A percentile compares a stretch with the other conserved stretches of the same genome.
These are phyloP conservation scores for Leccinum ochraceum DNA, from an alignment of 768 basidiomycete species.

Conservation along the genomic window DNA sequence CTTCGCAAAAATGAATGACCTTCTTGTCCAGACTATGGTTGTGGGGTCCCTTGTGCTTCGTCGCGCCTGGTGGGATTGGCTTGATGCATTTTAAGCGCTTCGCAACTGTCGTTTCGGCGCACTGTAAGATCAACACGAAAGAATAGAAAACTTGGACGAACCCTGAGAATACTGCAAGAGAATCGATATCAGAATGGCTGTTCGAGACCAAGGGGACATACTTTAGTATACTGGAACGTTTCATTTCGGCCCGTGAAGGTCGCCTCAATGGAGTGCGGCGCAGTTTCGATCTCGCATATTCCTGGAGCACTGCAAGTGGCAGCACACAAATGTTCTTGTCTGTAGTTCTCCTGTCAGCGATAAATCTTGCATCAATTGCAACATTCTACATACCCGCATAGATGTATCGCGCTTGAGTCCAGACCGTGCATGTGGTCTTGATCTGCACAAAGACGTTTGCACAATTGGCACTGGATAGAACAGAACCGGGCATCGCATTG, in stretches of 20 bases:
- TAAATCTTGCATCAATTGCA: not conserved
- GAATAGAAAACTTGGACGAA: too few relatives aligned
- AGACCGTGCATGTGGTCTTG: constrained; percentile 56
- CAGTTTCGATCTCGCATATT: constrained; percentile 55
- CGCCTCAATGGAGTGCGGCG: constrained; percentile 59
- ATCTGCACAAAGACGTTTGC: constrained; percentile 23
- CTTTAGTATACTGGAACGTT: constrained; percentile 67
- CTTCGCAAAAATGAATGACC: constrained; percentile 57
- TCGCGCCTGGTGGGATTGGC: too few relatives aligned
- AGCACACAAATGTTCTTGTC: constrained; percentile 53
- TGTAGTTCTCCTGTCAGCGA: constrained; percentile 21
- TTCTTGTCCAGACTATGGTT: constrained; percentile 45
- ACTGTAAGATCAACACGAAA: too few relatives aligned
- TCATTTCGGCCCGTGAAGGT: constrained; percentile 62
- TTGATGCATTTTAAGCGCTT: too few relatives aligned
- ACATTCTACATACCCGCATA: constrained; percentile 50
- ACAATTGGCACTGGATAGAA: constrained; percentile 54
- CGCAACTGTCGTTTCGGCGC: too few relatives aligned
- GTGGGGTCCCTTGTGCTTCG: constrained; percentile 48
- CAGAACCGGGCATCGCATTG: constrained; percentile 53
- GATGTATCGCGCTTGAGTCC: constrained; percentile 40
- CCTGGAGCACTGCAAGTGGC: constrained; percentile 26
- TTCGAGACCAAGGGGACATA: constrained; percentile 17
- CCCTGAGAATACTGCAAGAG: too few relatives aligned
- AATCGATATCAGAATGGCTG: not conserved